A percentile compares a stretch with the other conserved stretches of the same genome.
These are phyloP conservation scores for Acorus gramineus DNA, from an alignment of 106 monocot genomes.

Conservation along the genomic window DNA sequence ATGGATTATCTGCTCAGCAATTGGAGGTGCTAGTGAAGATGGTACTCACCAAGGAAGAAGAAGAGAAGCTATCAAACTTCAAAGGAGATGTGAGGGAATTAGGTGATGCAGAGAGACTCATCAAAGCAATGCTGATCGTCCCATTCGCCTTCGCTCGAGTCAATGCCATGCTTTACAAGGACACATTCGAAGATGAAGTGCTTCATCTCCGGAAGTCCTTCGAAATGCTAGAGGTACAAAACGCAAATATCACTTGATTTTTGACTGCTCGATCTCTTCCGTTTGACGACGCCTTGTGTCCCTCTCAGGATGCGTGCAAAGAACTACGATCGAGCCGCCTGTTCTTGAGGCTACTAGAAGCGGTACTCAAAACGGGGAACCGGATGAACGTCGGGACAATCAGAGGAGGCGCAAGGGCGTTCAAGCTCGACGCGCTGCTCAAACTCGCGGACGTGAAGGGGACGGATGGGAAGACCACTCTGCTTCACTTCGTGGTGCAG, in stretches of 20 bases:
- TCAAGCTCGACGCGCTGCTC: constrained; percentile 87
- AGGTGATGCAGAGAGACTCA: constrained; percentile 51
- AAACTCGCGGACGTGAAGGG: constrained; percentile 90
- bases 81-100: constrained; percentile 39
- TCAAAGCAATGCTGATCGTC: constrained; percentile 38
- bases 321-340: constrained; percentile 84
- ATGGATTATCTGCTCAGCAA: constrained; percentile 59
- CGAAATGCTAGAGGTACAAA: constrained; percentile 53
- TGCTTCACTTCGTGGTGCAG: constrained; percentile 91
- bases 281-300: not conserved
- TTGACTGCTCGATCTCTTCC: not conserved
- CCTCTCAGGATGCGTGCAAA: constrained; percentile 75
- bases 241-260: not conserved
- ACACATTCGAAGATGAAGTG: constrained; percentile 86
- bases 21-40: constrained; percentile 79
- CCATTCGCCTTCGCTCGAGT: constrained; percentile 67
- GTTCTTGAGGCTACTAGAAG: constrained; percentile 77
- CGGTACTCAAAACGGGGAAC: constrained; percentile 84
- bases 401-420: constrained; percentile 85
- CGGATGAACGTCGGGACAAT: constrained; percentile 86
- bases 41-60: constrained; percentile 79
- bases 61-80: constrained; percentile 38
- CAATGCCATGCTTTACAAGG: constrained; percentile 64
- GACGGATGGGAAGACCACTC: constrained; percentile 82
- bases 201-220: constrained; percentile 50